Base-by-base conservation (phyloP, 2,329 filamentous ascomycete species). In the Emergomyces pasteurianus region DNA sequence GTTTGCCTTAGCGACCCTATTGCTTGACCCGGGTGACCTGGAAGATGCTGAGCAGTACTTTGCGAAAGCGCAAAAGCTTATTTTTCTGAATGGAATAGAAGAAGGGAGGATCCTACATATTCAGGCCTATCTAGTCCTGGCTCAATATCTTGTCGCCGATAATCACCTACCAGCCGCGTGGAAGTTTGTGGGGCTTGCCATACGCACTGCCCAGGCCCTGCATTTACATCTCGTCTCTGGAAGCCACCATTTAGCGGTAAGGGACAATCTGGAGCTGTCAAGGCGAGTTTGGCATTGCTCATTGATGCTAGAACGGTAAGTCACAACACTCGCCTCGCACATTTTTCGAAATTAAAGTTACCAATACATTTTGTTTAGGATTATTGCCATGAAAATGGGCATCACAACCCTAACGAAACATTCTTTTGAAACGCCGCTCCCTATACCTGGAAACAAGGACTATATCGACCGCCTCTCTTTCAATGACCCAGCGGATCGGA, bases 221-320 rank as follows among this genome's bases (percentile, higher is more conserved):
- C 62, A 64, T 16, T 60, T 68, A 28, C 64, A 68, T 52, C 61
- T 63, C 10, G 60, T 58, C 8, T 63, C 65, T 7, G 62, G 59
- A 28, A 67, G 63, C 23, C 66, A 64, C 7, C 63, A 65, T 58
- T 42, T 61, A 12, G 36, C 59, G 26, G 23, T 43, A 3, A 63
- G 66, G 57, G 60, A 58, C 12, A 60, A 63, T 40, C 65, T 60
- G 36, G 67, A 70, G 58, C 61, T 68, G 14, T 56, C 58, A 12
- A 66, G 65, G 43, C 64, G 65, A 54, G 58, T 69, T n/a, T 70
- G 68, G 68, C 67, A 70, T 59, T 65, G 68, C 50, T 65, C 63
- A 26, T 59, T 68, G 52, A 63, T 69, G 18, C 47, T 69, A 46
- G 66, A 70, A 59, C 64, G 63, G 54, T 66, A 46, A 34, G 62